phyloP scores from a whole-genome alignment of 2,329 filamentous ascomycete species.

The Venturia nashicola region DNA sequence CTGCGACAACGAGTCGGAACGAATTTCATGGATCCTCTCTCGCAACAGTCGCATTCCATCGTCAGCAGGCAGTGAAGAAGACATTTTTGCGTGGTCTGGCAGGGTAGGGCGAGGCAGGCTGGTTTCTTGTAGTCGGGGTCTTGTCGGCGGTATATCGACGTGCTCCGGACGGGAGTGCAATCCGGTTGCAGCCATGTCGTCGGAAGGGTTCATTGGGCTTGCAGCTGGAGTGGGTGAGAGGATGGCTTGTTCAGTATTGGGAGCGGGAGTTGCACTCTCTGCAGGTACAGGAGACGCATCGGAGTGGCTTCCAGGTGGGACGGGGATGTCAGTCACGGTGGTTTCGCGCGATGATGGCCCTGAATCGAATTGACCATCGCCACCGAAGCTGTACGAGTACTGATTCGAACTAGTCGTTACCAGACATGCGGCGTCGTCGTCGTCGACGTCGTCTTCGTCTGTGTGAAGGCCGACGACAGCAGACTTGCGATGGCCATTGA shows the following conservation, averaged over 20 bases:
- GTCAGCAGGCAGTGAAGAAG: slow-evolving; percentile 31
- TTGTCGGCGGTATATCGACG: neutral
- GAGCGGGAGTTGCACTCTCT: neutral
- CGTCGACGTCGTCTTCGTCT: neutral
- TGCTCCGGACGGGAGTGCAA: neutral
- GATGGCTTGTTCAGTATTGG: neutral
- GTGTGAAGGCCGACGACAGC: neutral
- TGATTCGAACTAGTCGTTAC: neutral
- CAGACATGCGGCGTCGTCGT: neutral
- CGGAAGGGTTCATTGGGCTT: neutral
- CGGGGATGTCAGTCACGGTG: neutral
- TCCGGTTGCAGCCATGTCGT: neutral
- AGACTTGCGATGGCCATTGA: neutral
- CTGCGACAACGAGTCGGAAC: slow-evolving; percentile 27
- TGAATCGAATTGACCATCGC: neutral
- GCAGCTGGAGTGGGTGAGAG: neutral
- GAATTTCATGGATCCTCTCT: slow-evolving; percentile 34
- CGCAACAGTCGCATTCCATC: slow-evolving; percentile 37
- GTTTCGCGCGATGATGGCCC: neutral
- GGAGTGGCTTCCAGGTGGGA: slow-evolving; percentile 8
- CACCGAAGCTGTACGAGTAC: neutral
- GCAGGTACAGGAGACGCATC: slow-evolving; percentile 11
- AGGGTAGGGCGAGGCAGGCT: slow-evolving; percentile 1
- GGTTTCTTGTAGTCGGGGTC: neutral
- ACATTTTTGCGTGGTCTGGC: neutral